Conservation (phyloP, 768 basidiomycete genomes). For the Chalciporus chontae region DNA sequence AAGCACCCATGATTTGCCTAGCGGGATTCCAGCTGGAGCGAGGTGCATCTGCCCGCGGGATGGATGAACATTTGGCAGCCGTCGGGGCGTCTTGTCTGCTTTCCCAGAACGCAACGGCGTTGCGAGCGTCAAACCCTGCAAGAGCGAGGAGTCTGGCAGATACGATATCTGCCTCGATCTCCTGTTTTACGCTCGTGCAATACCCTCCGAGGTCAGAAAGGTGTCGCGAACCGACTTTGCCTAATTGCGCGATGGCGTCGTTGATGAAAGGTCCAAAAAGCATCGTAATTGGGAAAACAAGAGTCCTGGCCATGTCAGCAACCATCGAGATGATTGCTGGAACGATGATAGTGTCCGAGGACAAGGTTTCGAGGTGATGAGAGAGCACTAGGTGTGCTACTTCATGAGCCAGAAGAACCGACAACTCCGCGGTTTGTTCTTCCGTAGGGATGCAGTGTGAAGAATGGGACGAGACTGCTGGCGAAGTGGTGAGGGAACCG, state of each 20-base stretch:
- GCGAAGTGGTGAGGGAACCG: conserved; percentile 38
- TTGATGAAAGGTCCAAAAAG: conserved; percentile 93
- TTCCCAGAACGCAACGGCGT: conserved; percentile 84
- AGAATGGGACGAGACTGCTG: conserved; percentile 26
- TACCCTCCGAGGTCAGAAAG: conserved; percentile 66
- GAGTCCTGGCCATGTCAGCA: conserved; percentile 70
- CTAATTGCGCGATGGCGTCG: conserved; percentile 82
- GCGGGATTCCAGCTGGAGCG: conserved; percentile 16
- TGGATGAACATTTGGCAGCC: conserved; percentile 21
- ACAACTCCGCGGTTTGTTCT: conserved; percentile 85
- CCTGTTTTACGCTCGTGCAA: conserved; percentile 79
- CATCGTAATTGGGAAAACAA: conserved; percentile 88
- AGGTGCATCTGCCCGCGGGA: conserved; percentile 9
- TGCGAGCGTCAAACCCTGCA: conserved; percentile 85
- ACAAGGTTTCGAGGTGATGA: conserved; percentile 91
- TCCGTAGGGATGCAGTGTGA: conserved; percentile 58
- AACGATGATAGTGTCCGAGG: conserved; percentile 75
- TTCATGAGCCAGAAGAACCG: conserved; percentile 91
- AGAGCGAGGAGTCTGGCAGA: conserved; percentile 87
- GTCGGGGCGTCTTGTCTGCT: conserved; percentile 36
- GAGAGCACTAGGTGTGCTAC: conserved; percentile 87
- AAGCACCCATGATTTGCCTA: conserved; percentile 33
- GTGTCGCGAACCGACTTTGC: conserved; percentile 74
- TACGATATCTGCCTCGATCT: conserved; percentile 90
- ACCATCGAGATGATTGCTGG: conserved; percentile 76